Evolutionary conservation across 805 yeast species (phyloP).

Genomic region (Starmerella bombi): DNA sequence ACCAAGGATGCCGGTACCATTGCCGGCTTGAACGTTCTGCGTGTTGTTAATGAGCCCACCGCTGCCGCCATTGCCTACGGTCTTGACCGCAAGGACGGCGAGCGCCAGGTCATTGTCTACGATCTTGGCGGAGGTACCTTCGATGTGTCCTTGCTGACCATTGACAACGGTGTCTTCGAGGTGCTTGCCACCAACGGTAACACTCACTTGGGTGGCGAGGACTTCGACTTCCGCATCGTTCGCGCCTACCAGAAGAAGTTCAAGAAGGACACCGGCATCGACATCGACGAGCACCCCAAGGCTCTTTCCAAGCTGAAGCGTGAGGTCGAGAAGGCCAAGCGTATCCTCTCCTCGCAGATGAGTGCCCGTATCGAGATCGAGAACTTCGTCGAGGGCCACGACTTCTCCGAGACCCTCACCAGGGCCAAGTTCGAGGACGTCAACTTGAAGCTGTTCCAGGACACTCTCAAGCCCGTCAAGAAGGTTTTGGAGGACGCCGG

Average conservation of each 20-base stretch:
- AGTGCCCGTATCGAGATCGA: constrained; percentile 94
- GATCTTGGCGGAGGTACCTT: constrained; percentile 98
- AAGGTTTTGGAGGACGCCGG: constrained; percentile 91
- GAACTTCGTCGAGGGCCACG: constrained; percentile 86
- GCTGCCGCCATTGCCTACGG: constrained; percentile 98
- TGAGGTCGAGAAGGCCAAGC: constrained; percentile 96
- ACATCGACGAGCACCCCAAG: constrained; percentile 65
- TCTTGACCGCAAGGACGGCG: constrained; percentile 62
- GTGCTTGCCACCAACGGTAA: constrained; percentile 93
- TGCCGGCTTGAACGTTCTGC: constrained; percentile 77
- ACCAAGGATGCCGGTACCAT: constrained; percentile 87
- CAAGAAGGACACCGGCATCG: constrained; percentile 86
- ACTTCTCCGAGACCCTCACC: constrained; percentile 86
- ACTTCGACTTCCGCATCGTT: constrained; percentile 79
- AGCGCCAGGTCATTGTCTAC: constrained; percentile 80
- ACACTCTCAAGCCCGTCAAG: constrained; percentile 91
- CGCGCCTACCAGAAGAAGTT: constrained; percentile 70
- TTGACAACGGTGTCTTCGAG: constrained; percentile 85
- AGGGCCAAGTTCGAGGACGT: constrained; percentile 97
- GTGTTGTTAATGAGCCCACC: constrained; percentile 89
- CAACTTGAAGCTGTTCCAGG: constrained; percentile 83
- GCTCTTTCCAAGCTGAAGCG: constrained; percentile 90
- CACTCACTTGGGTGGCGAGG: constrained; percentile 96
- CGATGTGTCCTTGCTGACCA: constrained; percentile 76
- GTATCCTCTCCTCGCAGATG: constrained; percentile 89